A percentile compares a stretch with the other conserved stretches of the same genome.
These are phyloP conservation scores for Talaromyces thailandensis DNA, from an alignment of 495 filamentous ascomycete genomes.

Conservation along the genomic window DNA sequence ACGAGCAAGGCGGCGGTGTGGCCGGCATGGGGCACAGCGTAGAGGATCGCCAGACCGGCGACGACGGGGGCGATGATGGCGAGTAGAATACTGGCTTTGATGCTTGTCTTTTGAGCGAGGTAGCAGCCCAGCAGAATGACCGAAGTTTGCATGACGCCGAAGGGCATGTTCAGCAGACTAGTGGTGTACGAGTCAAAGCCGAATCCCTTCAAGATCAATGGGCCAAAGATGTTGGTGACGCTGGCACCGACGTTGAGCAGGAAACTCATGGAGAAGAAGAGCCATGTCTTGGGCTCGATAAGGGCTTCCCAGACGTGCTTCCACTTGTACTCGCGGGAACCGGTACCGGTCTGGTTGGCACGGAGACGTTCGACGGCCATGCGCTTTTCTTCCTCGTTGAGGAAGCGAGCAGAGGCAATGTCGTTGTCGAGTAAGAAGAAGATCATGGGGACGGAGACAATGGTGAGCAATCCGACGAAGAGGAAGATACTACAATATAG, in stretches of 20 bases:
- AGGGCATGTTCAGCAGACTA: conserved; percentile 41
- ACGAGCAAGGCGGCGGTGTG: conserved; percentile 35
- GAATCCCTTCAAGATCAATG: conserved; percentile 51
- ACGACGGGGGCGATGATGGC: conserved; percentile 46
- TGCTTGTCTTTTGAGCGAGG: conserved; percentile 36
- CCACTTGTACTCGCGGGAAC: conserved; percentile 35
- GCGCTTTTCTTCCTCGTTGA: conserved; percentile 46
- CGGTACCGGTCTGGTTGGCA: conserved; percentile 52
- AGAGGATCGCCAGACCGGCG: conserved; percentile 46
- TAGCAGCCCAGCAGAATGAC: conserved; percentile 34
- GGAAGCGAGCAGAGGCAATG: conserved; percentile 47
- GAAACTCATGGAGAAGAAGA: conserved; percentile 43
- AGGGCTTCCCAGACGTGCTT: conserved; percentile 36
- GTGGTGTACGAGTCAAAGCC: conserved; percentile 49
- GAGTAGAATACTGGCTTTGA: conserved; percentile 42
- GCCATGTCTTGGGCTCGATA: conserved; percentile 39
- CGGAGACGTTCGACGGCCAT: conserved; percentile 55
- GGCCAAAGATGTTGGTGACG: conserved; percentile 51
- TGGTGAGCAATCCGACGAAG: conserved; percentile 40
- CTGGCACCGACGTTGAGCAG: conserved; percentile 53
- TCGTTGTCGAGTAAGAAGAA: conserved; percentile 40
- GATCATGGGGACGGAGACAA: conserved; percentile 30
- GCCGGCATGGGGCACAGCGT: conserved; percentile 35
- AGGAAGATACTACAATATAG: conserved; percentile 28
- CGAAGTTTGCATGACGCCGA: conserved; percentile 36